Evolutionary conservation across 768 basidiomycete species (phyloP), one percentile per base, ranked within the genome.

Genomic region (Arthromyces matolae): DNA sequence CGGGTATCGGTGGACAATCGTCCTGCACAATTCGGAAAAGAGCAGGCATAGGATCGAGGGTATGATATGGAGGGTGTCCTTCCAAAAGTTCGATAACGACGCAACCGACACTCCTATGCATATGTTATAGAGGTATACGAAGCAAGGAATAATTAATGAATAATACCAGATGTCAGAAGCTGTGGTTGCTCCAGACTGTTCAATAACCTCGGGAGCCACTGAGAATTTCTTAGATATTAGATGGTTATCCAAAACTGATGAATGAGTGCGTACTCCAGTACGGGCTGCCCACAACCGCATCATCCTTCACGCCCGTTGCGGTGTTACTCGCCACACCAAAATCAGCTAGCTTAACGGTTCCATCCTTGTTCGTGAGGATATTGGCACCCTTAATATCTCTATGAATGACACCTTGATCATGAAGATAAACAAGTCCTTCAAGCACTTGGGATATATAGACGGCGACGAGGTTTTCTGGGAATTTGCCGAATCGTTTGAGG

Each of bases 121-220:
- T 23, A 24, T 14, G 14, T 50, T n/a, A n/a, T n/a, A 50, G 42
- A 44, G 43, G 34, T 13, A 27, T n/a, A n/a, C n/a, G 22, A 4
- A n/a, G 14, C 6, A 24, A 16, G 32, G 20, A 23, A 16, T 20
- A n/a, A 18, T 19, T 10, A 3, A 13, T 20, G 35, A 22, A 3
- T 33, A 47, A 36, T 55, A 73, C 71, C 96, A 99, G 49, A 99
- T 93, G 66, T 99, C 96, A 14, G 93, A 95, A 12, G 96, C 87
- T 1, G 95, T 96, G 1, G 93, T 94, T 24, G 96, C 95, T 24
- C 96, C 96, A 24, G 86, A 87, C 66, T 99, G 96, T 59, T 99
- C 96, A 49, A 99, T 97, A 38, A 99, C 91, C 68, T 99, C 96
- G 2, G 96, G 96, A 8, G 96, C 94, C 96, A 99, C 89, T 90